Evolutionary conservation across 2,329 filamentous ascomycete genomes (phyloP).

Genomic region (Taxawa tesnikishii): DNA sequence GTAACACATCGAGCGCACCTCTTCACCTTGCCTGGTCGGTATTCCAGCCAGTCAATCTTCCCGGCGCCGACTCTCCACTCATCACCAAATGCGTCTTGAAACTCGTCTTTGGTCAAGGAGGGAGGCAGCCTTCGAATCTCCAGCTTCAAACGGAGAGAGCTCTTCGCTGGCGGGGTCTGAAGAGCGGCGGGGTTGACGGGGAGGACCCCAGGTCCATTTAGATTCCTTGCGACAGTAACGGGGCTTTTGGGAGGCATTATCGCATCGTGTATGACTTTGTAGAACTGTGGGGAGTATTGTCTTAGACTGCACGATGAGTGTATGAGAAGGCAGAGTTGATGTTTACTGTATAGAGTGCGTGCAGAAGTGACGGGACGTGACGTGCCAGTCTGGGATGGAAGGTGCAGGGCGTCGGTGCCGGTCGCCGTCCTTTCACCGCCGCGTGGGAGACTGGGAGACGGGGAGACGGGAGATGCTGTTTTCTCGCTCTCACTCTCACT

Average conservation of each 20-base stretch:
- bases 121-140: constrained; percentile 76
- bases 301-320: too few relatives aligned
- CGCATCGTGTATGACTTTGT: too few relatives aligned
- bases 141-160: constrained; percentile 61
- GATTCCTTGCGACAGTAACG: neutral
- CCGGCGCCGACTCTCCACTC: constrained; percentile 74
- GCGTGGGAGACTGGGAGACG: too few relatives aligned
- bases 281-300: too few relatives aligned
- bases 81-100: constrained; percentile 56
- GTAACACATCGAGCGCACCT: constrained; percentile 20
- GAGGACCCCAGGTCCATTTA: constrained; percentile 7
- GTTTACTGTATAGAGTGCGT: too few relatives aligned
- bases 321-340: too few relatives aligned
- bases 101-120: constrained; percentile 69
- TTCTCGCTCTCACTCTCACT: too few relatives aligned
- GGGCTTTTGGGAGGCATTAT: constrained; percentile 1
- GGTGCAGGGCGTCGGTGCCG: too few relatives aligned
- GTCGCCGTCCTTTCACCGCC: too few relatives aligned
- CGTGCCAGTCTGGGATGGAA: too few relatives aligned
- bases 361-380: too few relatives aligned
- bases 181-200: constrained; percentile 19
- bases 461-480: too few relatives aligned
- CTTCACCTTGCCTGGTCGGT: constrained; percentile 68
- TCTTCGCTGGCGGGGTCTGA: constrained; percentile 20
- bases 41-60: constrained; percentile 76